These are phyloP conservation scores for Suillus bovinus DNA, from an alignment of 768 basidiomycete genomes.

Conservation along the genomic window DNA sequence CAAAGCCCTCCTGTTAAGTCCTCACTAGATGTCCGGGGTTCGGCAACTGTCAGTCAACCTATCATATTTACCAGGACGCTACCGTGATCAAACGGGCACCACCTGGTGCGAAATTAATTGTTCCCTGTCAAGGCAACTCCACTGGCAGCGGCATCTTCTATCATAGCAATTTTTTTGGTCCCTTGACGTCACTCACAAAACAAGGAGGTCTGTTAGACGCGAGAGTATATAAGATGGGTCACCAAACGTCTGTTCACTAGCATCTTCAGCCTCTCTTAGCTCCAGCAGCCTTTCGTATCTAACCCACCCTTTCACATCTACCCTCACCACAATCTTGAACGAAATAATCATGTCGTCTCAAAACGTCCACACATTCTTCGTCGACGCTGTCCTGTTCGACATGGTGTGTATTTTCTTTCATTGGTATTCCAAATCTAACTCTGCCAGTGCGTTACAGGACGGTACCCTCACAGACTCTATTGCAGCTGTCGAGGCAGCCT, in stretches of 20 bases:
- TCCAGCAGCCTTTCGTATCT: neutral
- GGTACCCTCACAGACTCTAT: constrained; percentile 77
- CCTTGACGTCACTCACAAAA: constrained; percentile 32
- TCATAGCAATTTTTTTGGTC: constrained; percentile 10
- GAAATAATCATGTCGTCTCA: constrained; percentile 21
- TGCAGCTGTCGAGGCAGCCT: constrained; percentile 71
- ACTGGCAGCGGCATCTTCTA: constrained; percentile 2
- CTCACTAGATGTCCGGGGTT: neutral
- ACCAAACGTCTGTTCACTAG: neutral
- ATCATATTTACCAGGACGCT: neutral
- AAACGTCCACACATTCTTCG: constrained; percentile 41
- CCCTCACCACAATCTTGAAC: constrained; percentile 3
- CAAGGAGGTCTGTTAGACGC: neutral
- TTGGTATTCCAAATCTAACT: constrained; percentile 23
- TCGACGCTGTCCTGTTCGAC: constrained; percentile 65
- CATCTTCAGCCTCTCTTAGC: neutral
- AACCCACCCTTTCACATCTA: neutral
- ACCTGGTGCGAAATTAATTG: neutral
- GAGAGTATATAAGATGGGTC: constrained; percentile 22
- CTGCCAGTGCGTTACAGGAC: constrained; percentile 43
- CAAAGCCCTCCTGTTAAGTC: neutral
- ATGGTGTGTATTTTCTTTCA: constrained; percentile 48
- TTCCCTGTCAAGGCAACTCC: constrained; percentile 13
- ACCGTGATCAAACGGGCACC: neutral
- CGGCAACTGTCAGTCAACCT: neutral